A percentile compares a stretch with the other conserved stretches of the same genome.
Evolutionary conservation across 1,284 basidiomycete genomes (phyloP).

Genomic region (Boletus chippewaensis): DNA sequence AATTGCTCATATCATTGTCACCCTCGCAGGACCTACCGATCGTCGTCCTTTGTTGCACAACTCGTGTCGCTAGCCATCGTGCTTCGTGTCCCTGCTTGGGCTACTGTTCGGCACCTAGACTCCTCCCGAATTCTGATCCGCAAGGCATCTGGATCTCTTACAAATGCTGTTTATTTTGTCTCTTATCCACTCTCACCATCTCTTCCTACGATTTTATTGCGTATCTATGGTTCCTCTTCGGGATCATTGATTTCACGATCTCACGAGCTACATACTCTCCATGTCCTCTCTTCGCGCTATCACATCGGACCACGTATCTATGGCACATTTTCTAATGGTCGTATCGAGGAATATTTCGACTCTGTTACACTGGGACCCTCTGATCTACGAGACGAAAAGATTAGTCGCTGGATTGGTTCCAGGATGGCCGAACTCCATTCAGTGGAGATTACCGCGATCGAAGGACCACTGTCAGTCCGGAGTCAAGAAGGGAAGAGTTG

Average conservation of each 20-base stretch:
- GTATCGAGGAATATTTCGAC: slow-evolving; percentile 90
- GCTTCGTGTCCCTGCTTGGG: slow-evolving; percentile 57
- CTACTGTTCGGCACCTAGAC: slow-evolving; percentile 36
- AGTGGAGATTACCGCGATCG: slow-evolving; percentile 73
- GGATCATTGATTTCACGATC: slow-evolving; percentile 79
- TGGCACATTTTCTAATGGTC: slow-evolving; percentile 90
- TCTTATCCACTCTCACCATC: slow-evolving; percentile 51
- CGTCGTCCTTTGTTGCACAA: slow-evolving; percentile 49
- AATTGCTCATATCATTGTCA: slow-evolving; percentile 20
- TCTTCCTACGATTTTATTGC: slow-evolving; percentile 67
- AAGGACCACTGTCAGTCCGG: slow-evolving; percentile 36
- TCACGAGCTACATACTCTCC: slow-evolving; percentile 79
- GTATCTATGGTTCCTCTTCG: slow-evolving; percentile 86
- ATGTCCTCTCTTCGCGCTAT: slow-evolving; percentile 81
- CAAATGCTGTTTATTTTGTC: slow-evolving; percentile 93
- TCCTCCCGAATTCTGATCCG: slow-evolving; percentile 54
- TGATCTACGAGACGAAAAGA: slow-evolving; percentile 69
- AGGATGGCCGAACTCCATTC: slow-evolving; percentile 92
- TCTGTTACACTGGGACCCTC: slow-evolving; percentile 70
- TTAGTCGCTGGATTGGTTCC: slow-evolving; percentile 79
- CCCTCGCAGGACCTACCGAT: slow-evolving; percentile 58
- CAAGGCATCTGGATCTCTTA: slow-evolving; percentile 87
- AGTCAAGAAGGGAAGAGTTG: slow-evolving; percentile 44
- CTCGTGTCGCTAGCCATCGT: slow-evolving; percentile 50
- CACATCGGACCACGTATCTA: slow-evolving; percentile 86